Evolutionary conservation across 495 filamentous ascomycete genomes (phyloP), one percentile per base, ranked within the genome.

Genomic region (Daldinia loculata): DNA sequence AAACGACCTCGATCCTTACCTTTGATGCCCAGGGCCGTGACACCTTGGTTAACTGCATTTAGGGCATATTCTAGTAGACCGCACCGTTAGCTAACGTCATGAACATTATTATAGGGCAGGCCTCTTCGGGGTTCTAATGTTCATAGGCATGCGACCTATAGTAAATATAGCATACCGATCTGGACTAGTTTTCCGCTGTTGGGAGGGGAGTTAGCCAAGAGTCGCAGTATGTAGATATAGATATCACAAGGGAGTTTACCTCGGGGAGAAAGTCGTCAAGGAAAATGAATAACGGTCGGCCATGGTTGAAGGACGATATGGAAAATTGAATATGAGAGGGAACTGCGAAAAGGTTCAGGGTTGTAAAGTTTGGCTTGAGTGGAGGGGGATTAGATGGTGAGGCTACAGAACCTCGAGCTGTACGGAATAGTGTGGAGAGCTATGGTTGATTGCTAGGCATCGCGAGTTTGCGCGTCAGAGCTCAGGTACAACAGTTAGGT

Each of bases 281-380:
- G 96, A 98, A 90, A 98, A 99, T 52, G 95, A 98, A 81, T 99
- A 99, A 85, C 96, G 88, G 83, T 99, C 96, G 72, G 95, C 94
- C 95, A 99, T 99, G 77, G 70, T 83, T 74, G 43, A 34, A 24
- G 50, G 19, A 17, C 41, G 19, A n/a, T 66, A 57, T 59, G 43
- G 58, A 24, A 27, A 53, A 48, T 30, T 55, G 29, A 43, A 17
- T 66, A 53, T 58, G 62, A 36, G 34, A 61, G 50, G 55, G 32
- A 38, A 62, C 24, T 60, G 15, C 19, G 4, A 12, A 17, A 50
- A 48, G 55, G 56, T 34, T 55, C 14, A 51, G 34, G 8, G 56
- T 67, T 36, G 64, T 56, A 32, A 55, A 61, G 56, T 24, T 24
- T 55, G 58, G 26, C 24, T 63, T 36, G 34, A 14, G 7, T 52